Evolutionary conservation across 192 early-diverging fungal species (phyloP).

Genomic region (Backusella tuberculispora): DNA sequence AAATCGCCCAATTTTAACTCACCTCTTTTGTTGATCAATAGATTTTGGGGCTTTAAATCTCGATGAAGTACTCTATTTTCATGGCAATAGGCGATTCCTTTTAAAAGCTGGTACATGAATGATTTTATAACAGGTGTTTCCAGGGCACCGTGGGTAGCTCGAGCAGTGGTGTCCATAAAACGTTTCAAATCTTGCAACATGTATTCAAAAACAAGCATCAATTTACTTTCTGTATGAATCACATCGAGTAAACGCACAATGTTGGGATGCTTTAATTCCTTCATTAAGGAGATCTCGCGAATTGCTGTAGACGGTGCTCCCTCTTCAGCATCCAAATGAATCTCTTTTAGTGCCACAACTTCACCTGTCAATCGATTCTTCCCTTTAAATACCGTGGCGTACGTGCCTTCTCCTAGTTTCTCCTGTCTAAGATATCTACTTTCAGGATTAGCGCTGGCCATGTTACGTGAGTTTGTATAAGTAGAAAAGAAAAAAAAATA

Average conservation of each 20-base stretch:
- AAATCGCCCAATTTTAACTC: constrained; percentile 86
- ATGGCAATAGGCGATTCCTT: constrained; percentile 83
- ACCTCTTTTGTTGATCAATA: constrained; percentile 76
- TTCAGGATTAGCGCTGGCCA: constrained; percentile 10
- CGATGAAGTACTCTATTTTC: constrained; percentile 84
- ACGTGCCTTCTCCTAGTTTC: constrained; percentile 97
- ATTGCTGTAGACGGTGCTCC: constrained; percentile 96
- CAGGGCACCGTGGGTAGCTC: constrained; percentile 64
- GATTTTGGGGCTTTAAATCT: constrained; percentile 85
- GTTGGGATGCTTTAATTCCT: constrained; percentile 92
- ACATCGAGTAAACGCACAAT: constrained; percentile 86
- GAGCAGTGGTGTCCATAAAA: constrained; percentile 79
- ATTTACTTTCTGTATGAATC: constrained; percentile 82
- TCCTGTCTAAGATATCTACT: constrained; percentile 75
- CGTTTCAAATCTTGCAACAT: constrained; percentile 88
- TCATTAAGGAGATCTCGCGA: constrained; percentile 96
- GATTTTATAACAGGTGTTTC: constrained; percentile 68
- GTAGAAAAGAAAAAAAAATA: no score
- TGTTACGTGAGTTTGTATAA: no score
- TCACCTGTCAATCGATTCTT: constrained; percentile 73
- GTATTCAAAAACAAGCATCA: constrained; percentile 86
- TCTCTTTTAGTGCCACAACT: constrained; percentile 96
- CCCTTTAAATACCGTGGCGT: constrained; percentile 90
- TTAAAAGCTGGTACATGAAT: constrained; percentile 81
- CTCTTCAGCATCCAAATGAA: constrained; percentile 87